Percentiles rank a stretch among this genome's conserved stretches.
phyloP scores from a whole-genome alignment of 192 early-diverging fungal genomes.

The Entomortierella lignicola region DNA sequence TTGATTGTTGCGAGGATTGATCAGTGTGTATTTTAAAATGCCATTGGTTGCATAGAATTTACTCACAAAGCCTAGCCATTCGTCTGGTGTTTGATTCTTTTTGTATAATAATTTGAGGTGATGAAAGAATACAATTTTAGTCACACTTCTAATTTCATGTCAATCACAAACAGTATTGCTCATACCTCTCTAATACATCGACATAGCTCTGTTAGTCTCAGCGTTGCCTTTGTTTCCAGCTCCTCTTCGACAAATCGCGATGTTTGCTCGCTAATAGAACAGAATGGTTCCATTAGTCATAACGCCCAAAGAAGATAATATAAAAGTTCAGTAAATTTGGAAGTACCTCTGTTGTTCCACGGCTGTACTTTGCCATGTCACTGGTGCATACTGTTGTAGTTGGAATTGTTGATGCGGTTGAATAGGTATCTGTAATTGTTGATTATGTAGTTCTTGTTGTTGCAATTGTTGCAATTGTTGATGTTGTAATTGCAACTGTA shows the following conservation, averaged over 20 bases:
- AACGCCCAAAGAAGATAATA: neutral
- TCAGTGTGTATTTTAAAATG: slow-evolving; percentile 13
- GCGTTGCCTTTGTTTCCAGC: neutral
- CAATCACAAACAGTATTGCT: neutral
- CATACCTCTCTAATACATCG: neutral
- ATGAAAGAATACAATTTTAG: neutral
- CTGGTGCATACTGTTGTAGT: neutral
- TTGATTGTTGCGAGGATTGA: slow-evolving; percentile 13
- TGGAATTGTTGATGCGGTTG: neutral
- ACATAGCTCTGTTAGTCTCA: neutral
- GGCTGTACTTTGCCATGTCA: neutral
- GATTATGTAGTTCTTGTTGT: neutral
- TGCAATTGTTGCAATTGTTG: slow-evolving; percentile 7
- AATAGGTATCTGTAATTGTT: too few species aligned
- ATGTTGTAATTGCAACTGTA: slow-evolving; percentile 7
- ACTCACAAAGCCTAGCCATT: slow-evolving; percentile 15
- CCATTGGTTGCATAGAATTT: slow-evolving; percentile 17
- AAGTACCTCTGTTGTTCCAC: neutral
- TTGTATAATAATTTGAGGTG: neutral
- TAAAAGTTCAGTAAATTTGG: neutral
- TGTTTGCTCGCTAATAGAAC: neutral
- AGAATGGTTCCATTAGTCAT: neutral
- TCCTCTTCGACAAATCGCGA: neutral
- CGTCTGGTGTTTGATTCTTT: slow-evolving; percentile 17
- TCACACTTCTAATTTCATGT: neutral